Evolutionary conservation across 495 filamentous ascomycete species (phyloP).

Genomic region (Saxophila tyrrhenica): DNA sequence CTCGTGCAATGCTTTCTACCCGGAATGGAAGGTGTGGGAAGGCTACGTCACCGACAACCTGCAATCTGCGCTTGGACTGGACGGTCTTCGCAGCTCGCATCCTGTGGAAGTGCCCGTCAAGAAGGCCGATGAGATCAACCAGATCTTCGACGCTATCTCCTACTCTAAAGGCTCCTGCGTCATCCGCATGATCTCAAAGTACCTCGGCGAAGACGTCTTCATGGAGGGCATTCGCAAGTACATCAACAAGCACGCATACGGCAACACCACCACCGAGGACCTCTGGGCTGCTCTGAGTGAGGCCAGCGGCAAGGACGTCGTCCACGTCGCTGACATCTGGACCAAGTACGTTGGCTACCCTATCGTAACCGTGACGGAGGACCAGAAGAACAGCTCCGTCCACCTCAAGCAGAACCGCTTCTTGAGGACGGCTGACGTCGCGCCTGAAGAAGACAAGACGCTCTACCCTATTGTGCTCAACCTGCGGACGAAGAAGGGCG

Average conservation of each 20-base stretch:
- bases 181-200: slow-evolving; percentile 93
- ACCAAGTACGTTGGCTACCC: slow-evolving; percentile 69
- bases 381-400: slow-evolving; percentile 46
- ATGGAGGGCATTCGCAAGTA: slow-evolving; percentile 86
- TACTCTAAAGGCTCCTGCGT: slow-evolving; percentile 96
- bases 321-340: slow-evolving; percentile 67
- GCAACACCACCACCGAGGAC: slow-evolving; percentile 74
- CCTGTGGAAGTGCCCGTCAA: slow-evolving; percentile 96
- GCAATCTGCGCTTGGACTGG: slow-evolving; percentile 74
- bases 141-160: slow-evolving; percentile 97
- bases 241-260: slow-evolving; percentile 89
- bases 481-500: slow-evolving; percentile 53
- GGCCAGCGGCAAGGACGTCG: slow-evolving; percentile 82
- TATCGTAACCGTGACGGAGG: slow-evolving; percentile 57
- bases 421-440: slow-evolving; percentile 64
- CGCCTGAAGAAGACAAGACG: slow-evolving; percentile 70
- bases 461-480: slow-evolving; percentile 63
- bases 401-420: slow-evolving; percentile 66
- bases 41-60: slow-evolving; percentile 84
- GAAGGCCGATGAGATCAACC: slow-evolving; percentile 88
- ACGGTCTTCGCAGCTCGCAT: slow-evolving; percentile 88
- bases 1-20: slow-evolving; percentile 77
- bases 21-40: slow-evolving; percentile 99
- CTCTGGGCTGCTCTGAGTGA: slow-evolving; percentile 83
- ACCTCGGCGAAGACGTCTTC: slow-evolving; percentile 86